Percentiles rank a stretch among this genome's conserved stretches.
Evolutionary conservation across 306 rosid genomes (phyloP).

Genomic region (Vachellia collinsii): DNA sequence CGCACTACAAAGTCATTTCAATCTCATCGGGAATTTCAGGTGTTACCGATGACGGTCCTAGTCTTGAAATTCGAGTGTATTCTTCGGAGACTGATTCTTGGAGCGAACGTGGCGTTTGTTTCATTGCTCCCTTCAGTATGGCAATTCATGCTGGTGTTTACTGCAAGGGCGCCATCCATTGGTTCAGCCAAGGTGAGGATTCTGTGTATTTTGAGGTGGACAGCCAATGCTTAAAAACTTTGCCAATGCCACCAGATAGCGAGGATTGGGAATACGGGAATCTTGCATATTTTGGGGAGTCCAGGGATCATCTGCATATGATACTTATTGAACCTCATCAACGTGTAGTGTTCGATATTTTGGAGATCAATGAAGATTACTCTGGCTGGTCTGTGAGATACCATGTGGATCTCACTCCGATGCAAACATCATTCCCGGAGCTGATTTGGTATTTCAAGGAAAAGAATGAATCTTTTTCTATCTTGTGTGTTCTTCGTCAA

Average conservation of each 20-base stretch:
- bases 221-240: neutral
- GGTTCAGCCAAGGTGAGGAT: neutral
- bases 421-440: neutral
- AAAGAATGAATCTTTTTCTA: neutral
- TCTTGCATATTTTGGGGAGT: slow-evolving; percentile 26
- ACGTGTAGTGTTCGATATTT: slow-evolving; percentile 1
- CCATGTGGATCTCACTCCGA: slow-evolving; percentile 21
- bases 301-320: slow-evolving; percentile 11
- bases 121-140: neutral
- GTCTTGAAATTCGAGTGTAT: neutral
- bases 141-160: slow-evolving; percentile 12
- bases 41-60: neutral
- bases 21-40: neutral
- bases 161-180: slow-evolving; percentile 25
- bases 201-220: slow-evolving; percentile 21
- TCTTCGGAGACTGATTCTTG: slow-evolving; percentile 2
- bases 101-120: neutral
- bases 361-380: slow-evolving; percentile 14
- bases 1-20: neutral
- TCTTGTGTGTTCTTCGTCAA: neutral
- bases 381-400: slow-evolving; percentile 19
- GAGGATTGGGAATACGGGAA: neutral
- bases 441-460: slow-evolving; percentile 4
- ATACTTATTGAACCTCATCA: neutral
- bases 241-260: neutral